Conservation (phyloP, 768 basidiomycete genomes). For the Suillus ampliporus region DNA sequence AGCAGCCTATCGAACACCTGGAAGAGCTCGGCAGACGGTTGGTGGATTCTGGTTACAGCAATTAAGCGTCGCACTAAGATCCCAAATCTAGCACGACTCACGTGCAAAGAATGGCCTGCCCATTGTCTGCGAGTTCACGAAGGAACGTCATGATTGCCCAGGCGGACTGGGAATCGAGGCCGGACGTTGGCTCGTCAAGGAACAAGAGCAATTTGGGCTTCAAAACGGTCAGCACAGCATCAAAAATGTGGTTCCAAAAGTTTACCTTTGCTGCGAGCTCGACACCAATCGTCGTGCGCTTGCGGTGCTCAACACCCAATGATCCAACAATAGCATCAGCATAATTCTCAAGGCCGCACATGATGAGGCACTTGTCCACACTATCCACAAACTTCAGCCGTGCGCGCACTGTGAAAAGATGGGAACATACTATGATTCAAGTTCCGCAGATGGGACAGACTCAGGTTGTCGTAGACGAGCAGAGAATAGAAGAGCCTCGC, state of each 20-base stretch:
- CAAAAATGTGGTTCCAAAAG: neutral
- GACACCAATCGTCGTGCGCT: constrained; percentile 64
- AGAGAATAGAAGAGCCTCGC: constrained; percentile 82
- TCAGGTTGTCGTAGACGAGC: constrained; percentile 79
- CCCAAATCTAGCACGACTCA: constrained; percentile 28
- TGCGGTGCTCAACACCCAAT: constrained; percentile 52
- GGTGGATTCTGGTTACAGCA: constrained; percentile 22
- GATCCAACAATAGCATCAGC: constrained; percentile 72
- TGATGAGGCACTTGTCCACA: constrained; percentile 61
- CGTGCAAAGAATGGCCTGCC: constrained; percentile 63
- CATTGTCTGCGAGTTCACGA: constrained; percentile 56
- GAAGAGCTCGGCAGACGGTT: constrained; percentile 55
- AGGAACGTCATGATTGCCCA: constrained; percentile 56
- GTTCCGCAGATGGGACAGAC: constrained; percentile 67
- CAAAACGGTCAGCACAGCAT: neutral
- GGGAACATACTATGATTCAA: constrained; percentile 73
- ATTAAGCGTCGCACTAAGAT: neutral
- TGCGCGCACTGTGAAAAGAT: neutral
- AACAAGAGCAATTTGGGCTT: constrained; percentile 56
- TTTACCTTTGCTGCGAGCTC: constrained; percentile 60
- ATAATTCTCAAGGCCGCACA: constrained; percentile 66
- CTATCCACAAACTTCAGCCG: constrained; percentile 26
- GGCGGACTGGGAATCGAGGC: constrained; percentile 57
- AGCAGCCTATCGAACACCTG: constrained; percentile 57
- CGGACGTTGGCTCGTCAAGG: constrained; percentile 66